phyloP scores from a whole-genome alignment of 2,329 filamentous ascomycete genomes.

The Pseudogymnoascus sp. region DNA sequence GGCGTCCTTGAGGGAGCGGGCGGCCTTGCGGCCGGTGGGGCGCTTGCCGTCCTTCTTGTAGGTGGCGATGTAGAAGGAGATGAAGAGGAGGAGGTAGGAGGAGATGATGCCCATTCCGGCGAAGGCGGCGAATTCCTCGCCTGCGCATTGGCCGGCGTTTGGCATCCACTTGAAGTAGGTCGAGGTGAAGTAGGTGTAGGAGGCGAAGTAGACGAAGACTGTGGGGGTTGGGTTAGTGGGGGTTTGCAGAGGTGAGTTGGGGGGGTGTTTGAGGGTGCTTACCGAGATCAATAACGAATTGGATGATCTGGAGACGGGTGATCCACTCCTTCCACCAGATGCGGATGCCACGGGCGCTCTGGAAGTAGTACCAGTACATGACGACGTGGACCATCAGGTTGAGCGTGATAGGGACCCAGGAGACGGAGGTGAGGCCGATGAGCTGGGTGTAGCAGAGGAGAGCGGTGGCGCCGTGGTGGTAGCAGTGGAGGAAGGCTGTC shows the following conservation, averaged over 20 bases:
- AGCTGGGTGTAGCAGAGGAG: slow-evolving; percentile 97
- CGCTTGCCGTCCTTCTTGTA: slow-evolving; percentile 83
- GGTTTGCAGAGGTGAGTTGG: slow-evolving; percentile 10
- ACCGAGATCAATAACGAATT: slow-evolving; percentile 96
- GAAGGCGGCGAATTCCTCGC: slow-evolving; percentile 94
- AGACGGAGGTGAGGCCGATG: slow-evolving; percentile 84
- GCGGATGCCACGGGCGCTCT: slow-evolving; percentile 86
- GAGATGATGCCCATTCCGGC: slow-evolving; percentile 85
- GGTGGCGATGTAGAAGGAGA: slow-evolving; percentile 96
- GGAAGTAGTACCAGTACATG: slow-evolving; percentile 99
- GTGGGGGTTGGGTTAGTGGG: slow-evolving; percentile 31
- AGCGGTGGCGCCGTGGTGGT: slow-evolving; percentile 95
- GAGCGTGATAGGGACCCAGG: slow-evolving; percentile 88
- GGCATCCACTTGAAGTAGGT: slow-evolving; percentile 83
- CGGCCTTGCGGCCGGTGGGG: slow-evolving; percentile 73
- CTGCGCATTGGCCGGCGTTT: slow-evolving; percentile 78
- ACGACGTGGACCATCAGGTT: slow-evolving; percentile 94
- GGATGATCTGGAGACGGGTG: slow-evolving; percentile 91
- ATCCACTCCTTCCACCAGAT: slow-evolving; percentile 99
- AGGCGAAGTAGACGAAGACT: slow-evolving; percentile 98
- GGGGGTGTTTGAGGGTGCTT: slow-evolving; percentile 32
- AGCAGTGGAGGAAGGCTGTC: slow-evolving; percentile 89
- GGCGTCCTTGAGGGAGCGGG: slow-evolving; percentile 38
- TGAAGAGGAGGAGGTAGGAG: slow-evolving; percentile 96
- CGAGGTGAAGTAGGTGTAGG: slow-evolving; percentile 96